Base-by-base conservation (phyloP, 139 green algal species). In the Deuterostichococcus epilithicus region DNA sequence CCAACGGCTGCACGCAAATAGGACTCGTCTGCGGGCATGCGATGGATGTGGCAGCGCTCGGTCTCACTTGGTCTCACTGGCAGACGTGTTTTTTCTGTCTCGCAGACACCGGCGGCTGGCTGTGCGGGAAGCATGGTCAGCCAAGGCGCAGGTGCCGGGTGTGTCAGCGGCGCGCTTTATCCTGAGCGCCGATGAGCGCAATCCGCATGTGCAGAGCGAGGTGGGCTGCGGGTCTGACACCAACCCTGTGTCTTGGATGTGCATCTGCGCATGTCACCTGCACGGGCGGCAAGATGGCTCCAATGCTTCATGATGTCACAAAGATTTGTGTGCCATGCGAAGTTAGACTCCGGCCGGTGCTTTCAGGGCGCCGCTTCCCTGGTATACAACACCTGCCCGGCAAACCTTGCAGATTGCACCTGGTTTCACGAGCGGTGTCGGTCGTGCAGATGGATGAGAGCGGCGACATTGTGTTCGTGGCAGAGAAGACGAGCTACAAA, bases 401-500 rank as follows among this genome's bases (percentile, higher is more conserved):
- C n/a, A n/a, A n/a, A n/a, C n/a, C n/a, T n/a, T n/a, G n/a, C n/a
- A n/a, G n/a, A n/a, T n/a, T n/a, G n/a, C n/a, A n/a, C n/a, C n/a
- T n/a, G n/a, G n/a, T n/a, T n/a, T n/a, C n/a, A n/a, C n/a, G n/a
- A n/a, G n/a, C n/a, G n/a, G n/a, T n/a, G n/a, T n/a, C n/a, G n/a
- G n/a, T n/a, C n/a, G 80, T 88, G 42, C 38, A 79, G n/a, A 88
- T 85, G 37, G 82, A 85, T 45, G 42, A 74, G 33, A 76, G 79
- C 52, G 45, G 67, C 3, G 85, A 89, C 83, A 85, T 89, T 22
- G 73, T 86, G 23, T 86, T 88, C 60, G 63, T 88, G 39, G 58
- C 70, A 33, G 38, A 88, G 37, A 86, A 83, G 65, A 89, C 85
- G 3, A 88, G 82, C 70, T 89, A 89, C 72, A 88, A 89, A 70